A percentile compares a stretch with the other conserved stretches of the same genome.
Evolutionary conservation across 176 grass and related monocot species (phyloP).

Genomic region (Pontederia crassipes): DNA sequence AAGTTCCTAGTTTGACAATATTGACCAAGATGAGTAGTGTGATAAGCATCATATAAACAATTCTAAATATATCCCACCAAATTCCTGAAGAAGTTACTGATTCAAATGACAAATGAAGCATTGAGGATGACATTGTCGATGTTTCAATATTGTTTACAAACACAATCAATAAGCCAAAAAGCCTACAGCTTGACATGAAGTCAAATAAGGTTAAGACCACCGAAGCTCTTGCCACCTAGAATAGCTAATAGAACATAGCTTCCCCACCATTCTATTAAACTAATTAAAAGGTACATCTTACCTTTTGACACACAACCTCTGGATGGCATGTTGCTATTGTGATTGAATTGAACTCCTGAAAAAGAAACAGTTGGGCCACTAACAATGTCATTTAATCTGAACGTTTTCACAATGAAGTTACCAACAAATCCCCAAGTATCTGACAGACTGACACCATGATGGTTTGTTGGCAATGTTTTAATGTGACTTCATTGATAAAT

Average conservation of each 20-base stretch:
- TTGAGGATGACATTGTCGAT: too few species aligned
- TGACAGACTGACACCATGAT: neutral
- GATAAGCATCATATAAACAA: too few species aligned
- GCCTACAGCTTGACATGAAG: too few species aligned
- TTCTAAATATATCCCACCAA: too few species aligned
- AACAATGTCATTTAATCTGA: conserved; percentile 32
- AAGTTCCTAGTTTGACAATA: too few species aligned
- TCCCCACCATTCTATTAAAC: conserved; percentile 23
- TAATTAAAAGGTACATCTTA: conserved; percentile 34
- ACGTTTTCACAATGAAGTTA: conserved; percentile 23
- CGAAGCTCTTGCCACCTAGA: neutral
- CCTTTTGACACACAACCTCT: conserved; percentile 93
- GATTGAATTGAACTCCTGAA: conserved; percentile 94
- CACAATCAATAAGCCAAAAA: too few species aligned
- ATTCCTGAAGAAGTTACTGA: too few species aligned
- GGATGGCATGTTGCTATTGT: conserved; percentile 58
- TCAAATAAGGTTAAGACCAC: neutral
- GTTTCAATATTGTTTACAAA: too few species aligned
- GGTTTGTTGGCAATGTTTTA: neutral
- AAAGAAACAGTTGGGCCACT: conserved; percentile 59
- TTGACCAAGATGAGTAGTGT: too few species aligned
- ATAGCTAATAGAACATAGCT: neutral
- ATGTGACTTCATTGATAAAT: too few species aligned
- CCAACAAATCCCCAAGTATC: conserved; percentile 11
- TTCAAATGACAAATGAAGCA: too few species aligned